Conservation (phyloP, 2,329 filamentous ascomycete genomes). For the Rhynchosporium secalis region DNA sequence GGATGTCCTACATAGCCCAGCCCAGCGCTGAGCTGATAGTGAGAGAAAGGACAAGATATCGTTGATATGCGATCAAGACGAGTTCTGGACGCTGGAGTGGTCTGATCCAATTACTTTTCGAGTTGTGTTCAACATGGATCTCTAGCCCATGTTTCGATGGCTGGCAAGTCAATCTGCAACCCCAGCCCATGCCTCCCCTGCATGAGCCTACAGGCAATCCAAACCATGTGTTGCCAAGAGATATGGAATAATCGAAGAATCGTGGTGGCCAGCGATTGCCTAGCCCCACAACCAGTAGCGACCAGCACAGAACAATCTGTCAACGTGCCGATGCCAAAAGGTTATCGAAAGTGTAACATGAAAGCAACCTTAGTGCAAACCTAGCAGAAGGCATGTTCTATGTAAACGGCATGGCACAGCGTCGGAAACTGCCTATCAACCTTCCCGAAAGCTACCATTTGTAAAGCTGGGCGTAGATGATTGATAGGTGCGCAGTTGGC, state of each 20-base stretch:
- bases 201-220: neutral
- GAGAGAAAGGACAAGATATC: too few relatives aligned
- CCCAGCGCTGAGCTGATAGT: too few relatives aligned
- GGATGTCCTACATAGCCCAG: too few relatives aligned
- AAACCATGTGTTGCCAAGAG: slow-evolving; percentile 8
- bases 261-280: too few relatives aligned
- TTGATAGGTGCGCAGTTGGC: neutral
- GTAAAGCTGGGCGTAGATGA: neutral
- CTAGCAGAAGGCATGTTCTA: neutral
- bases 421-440: slow-evolving; percentile 5
- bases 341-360: neutral
- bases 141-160: too few relatives aligned
- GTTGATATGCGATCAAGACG: too few relatives aligned
- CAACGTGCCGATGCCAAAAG: too few relatives aligned
- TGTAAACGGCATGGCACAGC: neutral
- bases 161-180: neutral
- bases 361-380: neutral
- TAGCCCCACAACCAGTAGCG: neutral
- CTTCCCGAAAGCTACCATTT: neutral
- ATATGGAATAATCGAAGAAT: neutral
- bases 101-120: too few relatives aligned
- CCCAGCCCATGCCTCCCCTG: neutral
- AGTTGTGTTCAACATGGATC: too few relatives aligned
- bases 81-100: too few relatives aligned
- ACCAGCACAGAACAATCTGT: neutral